Percentiles rank a stretch among this genome's conserved stretches.
phyloP scores from a whole-genome alignment of 192 early-diverging fungal genomes.

The Podila minutissima region DNA sequence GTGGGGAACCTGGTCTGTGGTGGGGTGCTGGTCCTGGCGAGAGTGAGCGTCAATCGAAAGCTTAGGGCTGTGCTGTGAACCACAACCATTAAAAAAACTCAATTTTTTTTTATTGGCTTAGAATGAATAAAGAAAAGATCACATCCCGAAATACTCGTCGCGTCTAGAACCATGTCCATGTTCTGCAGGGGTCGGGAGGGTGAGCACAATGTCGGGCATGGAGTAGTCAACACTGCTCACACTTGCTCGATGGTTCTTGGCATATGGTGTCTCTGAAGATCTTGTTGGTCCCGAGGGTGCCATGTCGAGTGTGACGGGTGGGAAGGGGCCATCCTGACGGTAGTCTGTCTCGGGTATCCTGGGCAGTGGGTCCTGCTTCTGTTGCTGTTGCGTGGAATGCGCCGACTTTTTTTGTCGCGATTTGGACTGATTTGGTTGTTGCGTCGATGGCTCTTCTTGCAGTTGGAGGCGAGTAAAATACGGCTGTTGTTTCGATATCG shows the following conservation, averaged over 20 bases:
- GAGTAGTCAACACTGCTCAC: background rate
- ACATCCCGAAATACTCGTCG: slow-evolving; percentile 29
- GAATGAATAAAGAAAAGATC: background rate
- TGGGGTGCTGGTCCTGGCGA: background rate
- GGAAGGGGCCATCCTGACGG: background rate
- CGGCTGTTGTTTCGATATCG: background rate
- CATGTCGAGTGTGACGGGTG: background rate
- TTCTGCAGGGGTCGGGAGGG: slow-evolving; percentile 31
- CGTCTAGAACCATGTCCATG: background rate
- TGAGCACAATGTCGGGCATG: slow-evolving; percentile 39
- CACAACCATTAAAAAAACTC: too few relatives aligned
- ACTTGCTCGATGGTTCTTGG: background rate
- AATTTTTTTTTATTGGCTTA: too few relatives aligned
- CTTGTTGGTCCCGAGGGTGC: background rate
- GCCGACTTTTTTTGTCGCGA: background rate
- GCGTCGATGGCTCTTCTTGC: background rate
- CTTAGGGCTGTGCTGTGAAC: background rate
- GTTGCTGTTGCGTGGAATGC: background rate
- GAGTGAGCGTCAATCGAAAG: background rate
- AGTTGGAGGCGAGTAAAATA: too few relatives aligned
- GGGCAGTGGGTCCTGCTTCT: background rate
- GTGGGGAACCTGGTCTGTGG: slow-evolving; percentile 10
- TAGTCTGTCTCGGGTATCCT: background rate
- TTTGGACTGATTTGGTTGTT: background rate
- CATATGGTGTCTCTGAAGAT: background rate